Conservation (phyloP, 768 basidiomycete genomes). For the Boletus eberwhitei region DNA sequence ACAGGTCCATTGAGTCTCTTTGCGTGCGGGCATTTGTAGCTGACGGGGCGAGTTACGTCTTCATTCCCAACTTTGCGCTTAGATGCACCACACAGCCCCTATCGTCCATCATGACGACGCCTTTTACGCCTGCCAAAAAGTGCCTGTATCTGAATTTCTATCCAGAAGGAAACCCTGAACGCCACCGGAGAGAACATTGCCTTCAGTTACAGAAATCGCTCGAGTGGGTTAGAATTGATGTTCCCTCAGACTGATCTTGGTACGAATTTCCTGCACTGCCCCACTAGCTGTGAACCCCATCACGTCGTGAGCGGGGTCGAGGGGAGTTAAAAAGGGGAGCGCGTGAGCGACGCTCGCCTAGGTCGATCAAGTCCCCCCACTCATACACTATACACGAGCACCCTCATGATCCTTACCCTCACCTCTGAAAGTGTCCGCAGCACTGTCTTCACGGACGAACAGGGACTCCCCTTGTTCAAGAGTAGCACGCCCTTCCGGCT, state of each 20-base stretch:
- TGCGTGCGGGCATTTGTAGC: no score
- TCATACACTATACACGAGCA: neutral
- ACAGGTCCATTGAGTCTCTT: no score
- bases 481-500: constrained; percentile 23
- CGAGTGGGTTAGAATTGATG: neutral
- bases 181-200: no score
- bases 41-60: no score
- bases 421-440: constrained; percentile 25
- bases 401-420: constrained; percentile 24
- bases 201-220: neutral
- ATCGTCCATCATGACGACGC: no score
- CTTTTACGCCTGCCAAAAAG: no score
- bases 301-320: neutral
- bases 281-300: neutral
- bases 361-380: neutral
- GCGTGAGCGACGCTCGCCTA: no score
- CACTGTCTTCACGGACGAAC: constrained; percentile 28
- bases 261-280: neutral
- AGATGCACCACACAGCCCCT: no score
- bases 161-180: neutral
- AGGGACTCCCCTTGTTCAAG: constrained; percentile 25
- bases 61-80: no score
- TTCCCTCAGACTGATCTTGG: no score
- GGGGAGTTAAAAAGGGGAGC: constrained; percentile 5
- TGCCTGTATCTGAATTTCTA: neutral